Evolutionary conservation across 2,329 filamentous ascomycete species (phyloP), one percentile per base, ranked within the genome.

Genomic region (Mariannaea sp.): DNA sequence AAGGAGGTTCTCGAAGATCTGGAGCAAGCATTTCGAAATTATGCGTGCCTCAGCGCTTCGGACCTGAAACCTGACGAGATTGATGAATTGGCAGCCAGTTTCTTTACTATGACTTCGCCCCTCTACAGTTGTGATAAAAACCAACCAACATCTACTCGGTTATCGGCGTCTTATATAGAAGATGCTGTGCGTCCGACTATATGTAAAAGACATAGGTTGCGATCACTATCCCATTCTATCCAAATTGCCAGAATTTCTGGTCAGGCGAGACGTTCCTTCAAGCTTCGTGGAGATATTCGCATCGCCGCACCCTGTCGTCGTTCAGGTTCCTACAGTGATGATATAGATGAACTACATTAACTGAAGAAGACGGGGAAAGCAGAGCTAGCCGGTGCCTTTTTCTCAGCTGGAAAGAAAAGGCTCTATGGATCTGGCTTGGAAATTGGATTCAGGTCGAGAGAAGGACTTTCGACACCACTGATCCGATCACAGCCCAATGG

Each of bases 1-100:
- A 77, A 77, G 52, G 64, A 68, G 24, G 70, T 69, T 8, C 61
- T 78, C 17, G 69, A 75, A 42, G 62, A 70, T n/a, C 62, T 77
- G 19, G 70, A 73, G 42, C 51, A 56, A 26, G 71, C 70, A 2
- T 68, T 77, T 14, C 67, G 66, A 46, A 62, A 65, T 16, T 74
- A 73, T 43, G 59, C 61, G 8, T 54, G 57, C 19, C 49, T 67
- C 4, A 61, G 61, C 24, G 52, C 57, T 12, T 33, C 55, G 19
- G 58, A 55, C 3, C 45, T 49, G 9, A 36, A 16, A 5, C 30
- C 59, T 2, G 53, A 64, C 10, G 65, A 69, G 20, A 41, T 58
- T 12, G 68, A 75, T 44, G 71, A 75, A 50, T 63, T 71, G 19
- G 63, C 66, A 3, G 50, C 53, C 19, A 60, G 52, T 7, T 59